Conservation (phyloP, 441 rosid genomes). For the Populus tomentosa region DNA sequence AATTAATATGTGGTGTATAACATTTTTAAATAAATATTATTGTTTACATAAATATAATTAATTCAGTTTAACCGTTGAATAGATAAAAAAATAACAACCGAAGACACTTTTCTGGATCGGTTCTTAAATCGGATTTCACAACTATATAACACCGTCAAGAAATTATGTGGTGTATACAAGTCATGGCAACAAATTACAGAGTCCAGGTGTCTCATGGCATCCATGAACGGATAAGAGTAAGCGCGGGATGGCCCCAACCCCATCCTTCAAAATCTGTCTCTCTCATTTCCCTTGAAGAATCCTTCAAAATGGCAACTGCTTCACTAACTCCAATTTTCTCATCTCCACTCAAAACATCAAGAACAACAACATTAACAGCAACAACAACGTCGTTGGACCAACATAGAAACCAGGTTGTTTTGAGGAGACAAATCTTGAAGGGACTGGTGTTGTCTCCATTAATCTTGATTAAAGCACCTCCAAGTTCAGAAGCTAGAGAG, state of each 20-base stretch:
- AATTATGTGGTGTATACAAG: no score
- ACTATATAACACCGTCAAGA: no score
- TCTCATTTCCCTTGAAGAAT: not conserved
- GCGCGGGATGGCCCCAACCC: conserved; percentile 9
- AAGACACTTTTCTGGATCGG: no score
- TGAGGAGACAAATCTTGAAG: conserved; percentile 36
- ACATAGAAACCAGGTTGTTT: not conserved
- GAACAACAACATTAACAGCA: not conserved
- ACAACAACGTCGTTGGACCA: not conserved
- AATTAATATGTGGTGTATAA: no score
- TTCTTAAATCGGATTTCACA: no score
- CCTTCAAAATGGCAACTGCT: conserved; percentile 20
- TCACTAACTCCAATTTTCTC: conserved; percentile 17
- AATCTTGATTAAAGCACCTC: conserved; percentile 23
- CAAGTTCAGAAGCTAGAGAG: conserved; percentile 56
- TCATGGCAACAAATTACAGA: not conserved
- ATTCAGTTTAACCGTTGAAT: no score
- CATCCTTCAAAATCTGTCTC: not conserved
- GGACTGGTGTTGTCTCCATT: conserved; percentile 35
- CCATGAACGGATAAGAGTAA: conserved; percentile 25
- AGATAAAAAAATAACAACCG: no score
- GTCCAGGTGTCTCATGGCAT: not conserved
- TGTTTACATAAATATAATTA: no score
- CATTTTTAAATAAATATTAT: no score
- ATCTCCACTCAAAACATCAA: not conserved